Evolutionary conservation across 345 rosid species (phyloP), one percentile per base, ranked within the genome.

Genomic region (Arabis hirsuta): DNA sequence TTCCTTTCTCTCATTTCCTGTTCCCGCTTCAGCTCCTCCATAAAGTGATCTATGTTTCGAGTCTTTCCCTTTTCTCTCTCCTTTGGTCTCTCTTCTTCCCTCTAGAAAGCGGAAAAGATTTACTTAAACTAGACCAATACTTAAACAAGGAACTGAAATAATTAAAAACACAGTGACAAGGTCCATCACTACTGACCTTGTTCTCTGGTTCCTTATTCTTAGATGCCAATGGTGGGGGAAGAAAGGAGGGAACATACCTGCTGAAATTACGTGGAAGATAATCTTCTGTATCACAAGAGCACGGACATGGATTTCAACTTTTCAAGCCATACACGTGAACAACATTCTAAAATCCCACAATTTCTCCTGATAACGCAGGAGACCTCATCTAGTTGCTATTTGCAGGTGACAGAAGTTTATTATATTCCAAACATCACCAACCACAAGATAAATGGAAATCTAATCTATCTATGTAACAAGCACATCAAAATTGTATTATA

Each of bases 211-310:
- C 92, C 69, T 78, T 91, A 80, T 85, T 92, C 82, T 84, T 91
- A 74, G 86, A 65, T 53, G 88, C 84, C 88, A 91, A 60, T 56
- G 92, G 88, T 65, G 92, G 97, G 50, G 97, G 97, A 61, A 91
- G 65, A 64, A 91, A 91, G 73, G 97, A 91, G 75, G 97, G 97
- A 73, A 91, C 92, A 83, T 91, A 91, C 88, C 97, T 91, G 90
- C 84, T 80, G 79, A 73, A 62, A 74, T 65, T 66, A 72, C 55
- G 70, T 71, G 51, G 52, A 63, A 55, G 73, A 78, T 80, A 82
- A 83, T 81, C 81, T 78, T 82, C 83, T 76, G 44, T 36, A 56
- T 53, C 16, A 43, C 54, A 29, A 68, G 48, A n/a, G 9, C 22
- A 38, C 3, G 1, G 31, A 19, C 56, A 56, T 20, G 1, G 45